Conservation (phyloP, 164 flowering plant species). For the Vitis rotundifolia region DNA sequence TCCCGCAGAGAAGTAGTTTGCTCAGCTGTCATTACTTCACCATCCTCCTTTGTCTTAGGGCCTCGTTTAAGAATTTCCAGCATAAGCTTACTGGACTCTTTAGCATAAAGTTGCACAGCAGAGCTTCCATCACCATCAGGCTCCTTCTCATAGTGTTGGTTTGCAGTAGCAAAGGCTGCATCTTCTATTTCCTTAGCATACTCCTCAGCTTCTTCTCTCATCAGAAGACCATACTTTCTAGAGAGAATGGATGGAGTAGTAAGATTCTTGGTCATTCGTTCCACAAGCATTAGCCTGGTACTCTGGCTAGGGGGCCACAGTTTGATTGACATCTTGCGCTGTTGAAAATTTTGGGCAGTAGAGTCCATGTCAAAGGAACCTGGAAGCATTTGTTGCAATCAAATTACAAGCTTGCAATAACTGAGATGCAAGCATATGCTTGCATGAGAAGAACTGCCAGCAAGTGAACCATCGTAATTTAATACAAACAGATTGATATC, state of each 20-base stretch:
- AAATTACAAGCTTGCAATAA: not conserved
- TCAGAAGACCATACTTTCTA: constrained; percentile 56
- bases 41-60: constrained; percentile 38
- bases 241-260: constrained; percentile 56
- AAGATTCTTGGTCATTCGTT: constrained; percentile 57
- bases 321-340: constrained; percentile 40
- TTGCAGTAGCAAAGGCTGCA: constrained; percentile 47
- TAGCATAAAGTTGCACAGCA: constrained; percentile 61
- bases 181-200: constrained; percentile 57
- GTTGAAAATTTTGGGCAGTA: constrained; percentile 19
- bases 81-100: constrained; percentile 62
- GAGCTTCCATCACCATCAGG: constrained; percentile 72
- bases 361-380: constrained; percentile 42
- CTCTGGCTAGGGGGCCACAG: constrained; percentile 68
- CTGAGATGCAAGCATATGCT: no score
- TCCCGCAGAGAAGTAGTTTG: constrained; percentile 18
- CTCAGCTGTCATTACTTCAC: constrained; percentile 24
- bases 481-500: not conserved
- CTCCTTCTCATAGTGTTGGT: constrained; percentile 46
- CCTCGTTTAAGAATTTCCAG: constrained; percentile 62
- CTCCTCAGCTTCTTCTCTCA: constrained; percentile 57
- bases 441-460: not conserved
- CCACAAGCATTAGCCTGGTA: constrained; percentile 55
- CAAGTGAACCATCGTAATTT: not conserved
- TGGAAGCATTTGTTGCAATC: constrained; percentile 10